These are phyloP conservation scores for Oemleria cerasiformis DNA, from an alignment of 306 rosid genomes.

Conservation along the genomic window DNA sequence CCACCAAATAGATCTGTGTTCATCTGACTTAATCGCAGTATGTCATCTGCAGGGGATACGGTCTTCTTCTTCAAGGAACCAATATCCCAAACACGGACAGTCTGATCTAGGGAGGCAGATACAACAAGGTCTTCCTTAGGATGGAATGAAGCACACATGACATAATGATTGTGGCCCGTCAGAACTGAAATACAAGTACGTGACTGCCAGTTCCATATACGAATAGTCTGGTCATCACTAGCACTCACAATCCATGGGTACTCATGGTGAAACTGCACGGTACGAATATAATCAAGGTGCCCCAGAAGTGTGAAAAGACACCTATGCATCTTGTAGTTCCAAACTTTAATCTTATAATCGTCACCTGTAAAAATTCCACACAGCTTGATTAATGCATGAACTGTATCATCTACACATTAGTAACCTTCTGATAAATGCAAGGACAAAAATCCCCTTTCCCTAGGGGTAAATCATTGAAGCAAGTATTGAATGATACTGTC, in stretches of 20 bases:
- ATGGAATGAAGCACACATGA: constrained; percentile 95
- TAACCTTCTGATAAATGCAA: no score
- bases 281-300: constrained; percentile 95
- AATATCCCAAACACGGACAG: constrained; percentile 98
- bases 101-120: constrained; percentile 95
- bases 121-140: constrained; percentile 93
- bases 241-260: constrained; percentile 97
- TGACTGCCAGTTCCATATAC: constrained; percentile 99
- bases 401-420: not conserved
- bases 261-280: constrained; percentile 96
- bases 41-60: constrained; percentile 90
- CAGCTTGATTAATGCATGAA: not conserved
- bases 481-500: not conserved
- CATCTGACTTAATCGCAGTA: constrained; percentile 89
- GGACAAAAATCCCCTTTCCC: no score
- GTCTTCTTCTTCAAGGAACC: constrained; percentile 88
- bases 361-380: constrained; percentile 63
- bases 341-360: constrained; percentile 96
- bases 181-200: constrained; percentile 93
- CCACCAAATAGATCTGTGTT: constrained; percentile 96
- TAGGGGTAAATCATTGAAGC: not conserved
- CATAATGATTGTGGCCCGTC: constrained; percentile 98
- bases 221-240: constrained; percentile 97
- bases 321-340: constrained; percentile 97
- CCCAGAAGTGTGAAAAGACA: constrained; percentile 94